These are phyloP conservation scores for Vigna unguiculata DNA, from an alignment of 306 rosid genomes.

Conservation along the genomic window DNA sequence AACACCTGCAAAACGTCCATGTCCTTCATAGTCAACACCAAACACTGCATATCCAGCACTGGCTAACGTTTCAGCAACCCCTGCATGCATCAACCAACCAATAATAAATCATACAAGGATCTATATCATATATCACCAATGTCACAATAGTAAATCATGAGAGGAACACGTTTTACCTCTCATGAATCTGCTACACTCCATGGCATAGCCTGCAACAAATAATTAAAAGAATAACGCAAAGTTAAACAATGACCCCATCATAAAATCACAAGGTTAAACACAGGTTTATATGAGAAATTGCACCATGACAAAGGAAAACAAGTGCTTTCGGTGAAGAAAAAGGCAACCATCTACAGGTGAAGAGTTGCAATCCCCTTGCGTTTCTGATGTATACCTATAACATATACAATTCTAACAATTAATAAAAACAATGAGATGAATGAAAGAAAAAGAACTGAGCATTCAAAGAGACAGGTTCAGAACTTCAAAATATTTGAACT, in stretches of 20 bases:
- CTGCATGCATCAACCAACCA: constrained; percentile 40
- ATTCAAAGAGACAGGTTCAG: not conserved
- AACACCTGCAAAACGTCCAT: constrained; percentile 78
- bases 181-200: constrained; percentile 87
- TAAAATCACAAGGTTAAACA: too few species aligned
- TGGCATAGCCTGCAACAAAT: constrained; percentile 72
- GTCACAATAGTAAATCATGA: not conserved
- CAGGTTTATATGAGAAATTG: not conserved
- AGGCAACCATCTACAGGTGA: constrained; percentile 88
- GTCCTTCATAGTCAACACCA: constrained; percentile 87
- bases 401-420: not conserved
- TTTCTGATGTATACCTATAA: constrained; percentile 65
- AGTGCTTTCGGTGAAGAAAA: constrained; percentile 71
- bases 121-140: not conserved
- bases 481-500: constrained; percentile 11
- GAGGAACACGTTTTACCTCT: constrained; percentile 62
- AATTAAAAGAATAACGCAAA: too few species aligned
- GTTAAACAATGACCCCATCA: too few species aligned
- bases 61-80: constrained; percentile 67
- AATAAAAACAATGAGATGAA: not conserved
- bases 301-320: constrained; percentile 92
- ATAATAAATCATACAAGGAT: not conserved
- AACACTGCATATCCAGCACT: constrained; percentile 75
- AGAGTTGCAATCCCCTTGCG: constrained; percentile 75
- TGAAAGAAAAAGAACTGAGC: not conserved